Conservation (phyloP, 441 rosid species). For the Adansonia grandidieri region DNA sequence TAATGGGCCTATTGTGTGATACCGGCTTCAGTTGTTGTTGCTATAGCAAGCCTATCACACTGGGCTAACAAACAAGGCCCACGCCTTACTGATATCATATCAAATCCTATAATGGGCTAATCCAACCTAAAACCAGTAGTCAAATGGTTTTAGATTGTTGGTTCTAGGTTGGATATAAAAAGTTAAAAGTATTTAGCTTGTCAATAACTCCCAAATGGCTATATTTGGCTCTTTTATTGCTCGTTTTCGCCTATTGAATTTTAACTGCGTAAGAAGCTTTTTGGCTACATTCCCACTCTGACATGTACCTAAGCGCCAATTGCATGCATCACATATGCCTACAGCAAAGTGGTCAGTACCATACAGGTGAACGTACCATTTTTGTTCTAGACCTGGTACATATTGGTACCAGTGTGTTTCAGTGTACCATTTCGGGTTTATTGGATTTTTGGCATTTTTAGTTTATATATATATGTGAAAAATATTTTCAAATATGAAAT, state of each 20-base stretch:
- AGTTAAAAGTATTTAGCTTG: background rate
- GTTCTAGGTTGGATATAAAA: slow-evolving; percentile 15
- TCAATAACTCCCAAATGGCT: background rate
- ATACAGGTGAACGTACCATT: too few species aligned
- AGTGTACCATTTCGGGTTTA: too few species aligned
- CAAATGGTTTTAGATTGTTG: slow-evolving; percentile 18
- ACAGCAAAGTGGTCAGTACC: too few species aligned
- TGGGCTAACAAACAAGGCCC: background rate
- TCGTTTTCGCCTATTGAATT: background rate
- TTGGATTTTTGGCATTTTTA: too few species aligned
- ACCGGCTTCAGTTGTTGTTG: background rate
- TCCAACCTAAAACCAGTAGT: background rate
- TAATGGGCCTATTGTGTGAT: background rate
- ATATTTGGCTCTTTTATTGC: slow-evolving; percentile 4
- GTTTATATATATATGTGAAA: too few species aligned
- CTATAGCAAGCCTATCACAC: background rate
- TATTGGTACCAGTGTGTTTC: too few species aligned
- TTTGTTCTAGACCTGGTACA: too few species aligned
- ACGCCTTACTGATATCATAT: background rate
- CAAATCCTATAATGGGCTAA: background rate
- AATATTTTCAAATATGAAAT: too few species aligned
- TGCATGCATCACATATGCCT: background rate
- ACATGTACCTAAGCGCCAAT: background rate
- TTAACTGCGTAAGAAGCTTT: slow-evolving; percentile 13
- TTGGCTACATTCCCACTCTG: background rate